Base-by-base conservation (phyloP, 2,329 filamentous ascomycete genomes). In the Penicillium sp. region DNA sequence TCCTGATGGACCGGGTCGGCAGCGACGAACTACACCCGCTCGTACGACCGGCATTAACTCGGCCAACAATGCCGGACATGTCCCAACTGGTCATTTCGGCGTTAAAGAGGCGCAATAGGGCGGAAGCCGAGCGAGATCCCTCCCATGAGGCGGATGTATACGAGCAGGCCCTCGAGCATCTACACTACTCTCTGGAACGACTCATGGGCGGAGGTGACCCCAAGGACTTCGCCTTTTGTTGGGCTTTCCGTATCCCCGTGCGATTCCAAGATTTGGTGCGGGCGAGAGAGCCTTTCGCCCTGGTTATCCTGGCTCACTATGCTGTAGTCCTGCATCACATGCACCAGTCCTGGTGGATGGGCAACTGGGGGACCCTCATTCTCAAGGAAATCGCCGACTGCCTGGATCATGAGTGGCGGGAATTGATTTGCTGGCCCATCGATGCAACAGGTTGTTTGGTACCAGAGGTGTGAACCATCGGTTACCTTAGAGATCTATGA, bases 271-370 rank as follows among this genome's bases (percentile, higher is more conserved):
- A 80, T 40, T 69, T 80, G 19, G 63, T 80, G 3, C 64, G 69
- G 14, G 69, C 75, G 55, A 71, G 75, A 19, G 66, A 70, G 19
- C 77, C 79, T 0, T 78, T 81, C 59, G 78, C 79, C 1, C 63
- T 82, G 10, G 73, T 78, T 14, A 70, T 82, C 16, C 70, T 81
- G 4, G 79, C 78, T 2, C 76, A 82, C 61, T 82, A 77, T 61
- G 75, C 75, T 0, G 76, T 82, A 8, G 59, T 80, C 3, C 78
- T 90, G 51, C 87, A 87, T 69, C 82, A 82, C 37, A 79, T 89
- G 63, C 84, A 88, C 62, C 74, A 80, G 16, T 78, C 87, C 16
- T 92, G 89, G 89, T 92, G 89, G 89, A 78, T 91, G 30, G 82
- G 86, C 22, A 87, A 88, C 42, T 87, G 89, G 68, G 84, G 87